phyloP scores from a whole-genome alignment of 768 basidiomycete genomes.

The Fibroporia radiculosa region DNA sequence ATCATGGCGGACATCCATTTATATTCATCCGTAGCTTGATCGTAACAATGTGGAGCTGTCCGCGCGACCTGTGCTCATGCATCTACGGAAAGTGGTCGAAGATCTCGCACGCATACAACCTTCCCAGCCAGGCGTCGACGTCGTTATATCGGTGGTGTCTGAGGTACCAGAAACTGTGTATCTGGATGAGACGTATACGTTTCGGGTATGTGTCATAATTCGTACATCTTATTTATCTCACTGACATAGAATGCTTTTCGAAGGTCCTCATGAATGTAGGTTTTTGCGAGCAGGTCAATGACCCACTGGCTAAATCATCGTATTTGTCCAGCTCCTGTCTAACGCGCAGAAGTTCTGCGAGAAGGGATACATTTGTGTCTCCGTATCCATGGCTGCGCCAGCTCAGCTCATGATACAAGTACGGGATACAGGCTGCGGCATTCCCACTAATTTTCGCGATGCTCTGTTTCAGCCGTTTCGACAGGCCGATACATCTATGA shows the following conservation, averaged over 20 bases:
- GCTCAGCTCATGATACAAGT: slow-evolving; percentile 15
- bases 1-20: not conserved
- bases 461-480: slow-evolving; percentile 23
- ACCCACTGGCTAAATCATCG: not conserved
- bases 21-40: slow-evolving; percentile 14
- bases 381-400: slow-evolving; percentile 11
- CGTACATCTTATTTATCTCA: not conserved
- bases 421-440: slow-evolving; percentile 22
- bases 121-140: slow-evolving; percentile 15
- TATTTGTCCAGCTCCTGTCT: slow-evolving; percentile 14
- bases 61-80: slow-evolving; percentile 19
- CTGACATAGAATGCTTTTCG: not conserved
- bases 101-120: slow-evolving; percentile 21
- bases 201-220: slow-evolving; percentile 13
- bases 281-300: not conserved
- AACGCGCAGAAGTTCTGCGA: slow-evolving; percentile 24
- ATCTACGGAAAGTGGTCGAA: slow-evolving; percentile 21
- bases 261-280: slow-evolving; percentile 23
- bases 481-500: slow-evolving; percentile 21
- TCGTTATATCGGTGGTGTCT: slow-evolving; percentile 16
- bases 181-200: slow-evolving; percentile 22
- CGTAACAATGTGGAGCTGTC: slow-evolving; percentile 21
- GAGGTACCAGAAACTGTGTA: slow-evolving; percentile 18
- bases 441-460: slow-evolving; percentile 19
- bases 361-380: slow-evolving; percentile 18